Evolutionary conservation across 805 yeast genomes (phyloP).

Genomic region (Starmera quercuum): DNA sequence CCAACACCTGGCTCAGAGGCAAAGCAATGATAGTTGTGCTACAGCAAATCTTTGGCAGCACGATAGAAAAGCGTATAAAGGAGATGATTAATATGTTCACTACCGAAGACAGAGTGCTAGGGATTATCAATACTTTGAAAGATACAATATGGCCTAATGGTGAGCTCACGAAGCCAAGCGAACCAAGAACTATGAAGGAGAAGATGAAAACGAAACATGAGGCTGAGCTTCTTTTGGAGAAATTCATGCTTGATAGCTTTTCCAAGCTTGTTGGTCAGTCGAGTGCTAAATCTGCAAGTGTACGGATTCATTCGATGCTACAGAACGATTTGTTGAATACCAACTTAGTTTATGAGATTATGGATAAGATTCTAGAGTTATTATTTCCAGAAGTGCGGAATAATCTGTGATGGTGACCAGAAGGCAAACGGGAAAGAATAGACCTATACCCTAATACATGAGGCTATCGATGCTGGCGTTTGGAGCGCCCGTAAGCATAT

Average conservation of each 20-base stretch:
- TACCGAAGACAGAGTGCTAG: conserved; percentile 39
- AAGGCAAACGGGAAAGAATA: too few species aligned
- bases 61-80: conserved; percentile 56
- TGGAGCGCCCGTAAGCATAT: too few species aligned
- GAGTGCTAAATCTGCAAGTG: conserved; percentile 57
- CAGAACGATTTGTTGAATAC: conserved; percentile 69
- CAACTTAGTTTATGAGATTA: conserved; percentile 48
- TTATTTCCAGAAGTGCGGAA: conserved; percentile 15
- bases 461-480: too few species aligned
- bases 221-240: conserved; percentile 47
- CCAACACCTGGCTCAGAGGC: conserved; percentile 78
- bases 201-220: conserved; percentile 47
- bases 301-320: conserved; percentile 50
- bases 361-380: conserved; percentile 50
- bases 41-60: conserved; percentile 82
- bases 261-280: conserved; percentile 67
- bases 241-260: conserved; percentile 54
- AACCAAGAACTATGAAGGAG: conserved; percentile 41
- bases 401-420: neutral
- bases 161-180: conserved; percentile 37
- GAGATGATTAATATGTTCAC: conserved; percentile 32
- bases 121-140: conserved; percentile 24
- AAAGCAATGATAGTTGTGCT: conserved; percentile 72
- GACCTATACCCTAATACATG: too few species aligned
- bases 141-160: conserved; percentile 46